Conservation (phyloP, 2,329 filamentous ascomycete species). For the Fusarium sp. region DNA sequence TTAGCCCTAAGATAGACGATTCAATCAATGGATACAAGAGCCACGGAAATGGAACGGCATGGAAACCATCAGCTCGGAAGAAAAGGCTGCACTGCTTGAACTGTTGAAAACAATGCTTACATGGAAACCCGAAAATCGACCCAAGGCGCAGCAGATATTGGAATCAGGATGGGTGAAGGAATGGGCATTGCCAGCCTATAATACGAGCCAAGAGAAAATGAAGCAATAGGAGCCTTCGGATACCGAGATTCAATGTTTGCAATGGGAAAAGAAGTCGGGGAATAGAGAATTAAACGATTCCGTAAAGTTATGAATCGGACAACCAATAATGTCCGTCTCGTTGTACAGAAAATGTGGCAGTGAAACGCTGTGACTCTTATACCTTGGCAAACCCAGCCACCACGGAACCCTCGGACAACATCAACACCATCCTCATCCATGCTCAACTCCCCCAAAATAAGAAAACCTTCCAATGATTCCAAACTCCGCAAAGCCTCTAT, state of each 20-base stretch:
- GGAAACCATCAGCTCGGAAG: not conserved
- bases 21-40: conserved; percentile 23
- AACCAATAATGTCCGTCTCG: not conserved
- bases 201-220: not conserved
- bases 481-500: not conserved
- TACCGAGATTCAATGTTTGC: too few species aligned
- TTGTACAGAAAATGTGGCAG: not conserved
- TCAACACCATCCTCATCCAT: not conserved
- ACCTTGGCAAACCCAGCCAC: not conserved
- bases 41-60: conserved; percentile 5
- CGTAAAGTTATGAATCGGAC: not conserved
- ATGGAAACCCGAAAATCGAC: conserved; percentile 15
- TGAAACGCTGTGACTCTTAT: not conserved
- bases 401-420: not conserved
- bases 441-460: not conserved
- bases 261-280: not conserved
- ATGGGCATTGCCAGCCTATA: conserved; percentile 32
- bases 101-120: conserved; percentile 28
- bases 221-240: not conserved
- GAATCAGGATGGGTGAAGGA: conserved; percentile 28
- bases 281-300: not conserved
- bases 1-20: conserved; percentile 18
- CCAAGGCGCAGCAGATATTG: conserved; percentile 16
- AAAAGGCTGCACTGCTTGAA: conserved; percentile 9
- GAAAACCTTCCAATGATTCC: not conserved